Base-by-base conservation (phyloP, 352 stramenopile genomes). In the Albugo laibachii region DNA sequence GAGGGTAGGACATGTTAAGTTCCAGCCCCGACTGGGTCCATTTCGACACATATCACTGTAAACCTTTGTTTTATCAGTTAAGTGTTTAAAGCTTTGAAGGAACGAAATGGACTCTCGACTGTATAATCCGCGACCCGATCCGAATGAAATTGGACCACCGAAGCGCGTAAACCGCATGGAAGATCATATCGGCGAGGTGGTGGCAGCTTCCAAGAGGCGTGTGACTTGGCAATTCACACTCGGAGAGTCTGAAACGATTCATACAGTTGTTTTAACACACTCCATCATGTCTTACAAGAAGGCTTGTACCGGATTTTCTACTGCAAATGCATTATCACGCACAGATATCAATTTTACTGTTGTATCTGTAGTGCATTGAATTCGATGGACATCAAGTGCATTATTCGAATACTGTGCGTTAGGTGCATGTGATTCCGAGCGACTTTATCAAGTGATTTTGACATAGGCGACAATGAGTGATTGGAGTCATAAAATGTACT, bases 241-340 rank as follows among this genome's bases (percentile, higher is more conserved):
- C 36, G 75, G 78, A 45, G 74, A 87, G 36, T 62, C 61, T 1
- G 77, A 91, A 44, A 65, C 57, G 41, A 59, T 65, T 41, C 77
- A 91, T 52, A 71, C 84, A 48, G 69, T 87, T 36, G 64, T 81
- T 53, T 57, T 91, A 36, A 53, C 77, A 45, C 77, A 91, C 61
- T 91, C 77, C 15, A 63, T 83, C 47, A 80, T 91, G 66, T 80
- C 68, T 36, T 82, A 84, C 58, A 91, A 91, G 61, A 91, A 91
- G 62, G 66, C 24, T 31, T 31, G 24, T 31, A 31, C 24, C 24
- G 24, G 8, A 8, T 10, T 8, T 31, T 31, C 8, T 31, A 31
- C 24, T 75, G 24, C 21, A 39, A 31, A 18, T 11, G 13, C 47
- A 2, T 14, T 13, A 1, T 8, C 36, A 41, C 45, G 43, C 39